phyloP scores from a whole-genome alignment of 2,329 filamentous ascomycete genomes.

The Fusarium coicis region DNA sequence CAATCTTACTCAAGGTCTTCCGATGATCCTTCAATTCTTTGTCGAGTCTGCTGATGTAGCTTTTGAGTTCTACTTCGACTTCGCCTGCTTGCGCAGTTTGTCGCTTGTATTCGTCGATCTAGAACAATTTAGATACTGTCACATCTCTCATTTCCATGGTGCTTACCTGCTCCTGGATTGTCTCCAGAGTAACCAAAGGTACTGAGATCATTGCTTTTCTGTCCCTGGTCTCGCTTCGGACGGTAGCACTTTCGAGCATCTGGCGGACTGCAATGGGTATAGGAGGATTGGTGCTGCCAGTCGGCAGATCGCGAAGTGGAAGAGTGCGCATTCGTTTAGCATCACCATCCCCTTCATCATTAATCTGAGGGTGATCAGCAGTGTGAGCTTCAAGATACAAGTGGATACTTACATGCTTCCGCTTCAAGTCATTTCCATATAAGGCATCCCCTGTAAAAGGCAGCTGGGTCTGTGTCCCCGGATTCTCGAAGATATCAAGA shows the following conservation, averaged over 20 bases:
- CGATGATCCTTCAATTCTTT: conserved; percentile 58
- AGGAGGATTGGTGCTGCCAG: conserved; percentile 45
- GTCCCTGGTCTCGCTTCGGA: conserved; percentile 15
- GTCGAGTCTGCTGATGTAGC: conserved; percentile 57
- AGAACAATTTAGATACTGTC: conserved; percentile 26
- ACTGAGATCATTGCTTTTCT: conserved; percentile 43
- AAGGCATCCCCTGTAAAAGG: conserved; percentile 26
- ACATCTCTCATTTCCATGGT: background rate
- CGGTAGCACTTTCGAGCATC: conserved; percentile 42
- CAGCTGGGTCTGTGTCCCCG: conserved; percentile 51
- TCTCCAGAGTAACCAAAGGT: conserved; percentile 51
- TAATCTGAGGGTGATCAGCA: conserved; percentile 7
- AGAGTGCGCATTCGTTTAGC: conserved; percentile 46
- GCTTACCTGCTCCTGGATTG: conserved; percentile 53
- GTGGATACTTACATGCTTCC: conserved; percentile 57
- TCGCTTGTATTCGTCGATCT: conserved; percentile 48
- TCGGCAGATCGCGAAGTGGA: conserved; percentile 30
- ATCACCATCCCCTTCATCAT: conserved; percentile 50
- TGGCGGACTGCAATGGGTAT: conserved; percentile 47
- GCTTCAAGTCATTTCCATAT: conserved; percentile 55
- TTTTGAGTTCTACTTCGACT: conserved; percentile 52
- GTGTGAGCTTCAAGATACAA: background rate
- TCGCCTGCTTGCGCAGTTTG: conserved; percentile 39
- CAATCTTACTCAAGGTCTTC: conserved; percentile 56
- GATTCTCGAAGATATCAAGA: conserved; percentile 59